Evolutionary conservation across 805 yeast species (phyloP), one percentile per base, ranked within the genome.

Genomic region (Cyberlindnera saturnus): DNA sequence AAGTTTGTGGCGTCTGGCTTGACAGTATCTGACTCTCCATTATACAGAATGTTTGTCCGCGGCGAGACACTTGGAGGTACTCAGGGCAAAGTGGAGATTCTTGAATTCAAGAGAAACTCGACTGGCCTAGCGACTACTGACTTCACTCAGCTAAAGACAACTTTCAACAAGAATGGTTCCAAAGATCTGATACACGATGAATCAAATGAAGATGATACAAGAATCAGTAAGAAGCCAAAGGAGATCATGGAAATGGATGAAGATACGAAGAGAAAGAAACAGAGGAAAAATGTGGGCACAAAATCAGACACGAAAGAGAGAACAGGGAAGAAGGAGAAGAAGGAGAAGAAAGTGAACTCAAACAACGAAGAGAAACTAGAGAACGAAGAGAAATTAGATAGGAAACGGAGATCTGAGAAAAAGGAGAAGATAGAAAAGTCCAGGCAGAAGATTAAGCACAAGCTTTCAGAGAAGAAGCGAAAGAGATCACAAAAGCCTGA

Each of bases 51-150:
- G 86, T 91, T 91, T 69, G 95, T 89, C 1, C 74, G 77, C 51
- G 99, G 98, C 0, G 91, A 85, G 51, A 84, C 93, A 1, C 64
- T 91, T 44, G 73, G 75, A 34, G 98, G 97, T 1, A 85, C 96
- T 0, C 75, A 78, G 5, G 81, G 75, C 1, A 60, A 62, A 45
- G 58, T 61, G 0, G 57, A 58, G 5, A 54, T 49, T 13, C 39
- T 43, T 9, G 43, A 41, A 23, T 43, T 45, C 3, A 43, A 35
- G 19, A 17, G 30, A 14, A 33, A 26, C 2, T 14, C 39, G 4
- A 20, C 15, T 15, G 43, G 42, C 5, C 19, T 30, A 7, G 43
- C 38, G 14, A 18, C 45, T 1, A 17, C 32, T 14, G 44, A 47
- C 23, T 13, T 43, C 1, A 35, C 51, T 10, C 29, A 44, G 49